These are phyloP conservation scores for Lantana camara DNA, from an alignment of 257 asterid genomes.

Conservation along the genomic window DNA sequence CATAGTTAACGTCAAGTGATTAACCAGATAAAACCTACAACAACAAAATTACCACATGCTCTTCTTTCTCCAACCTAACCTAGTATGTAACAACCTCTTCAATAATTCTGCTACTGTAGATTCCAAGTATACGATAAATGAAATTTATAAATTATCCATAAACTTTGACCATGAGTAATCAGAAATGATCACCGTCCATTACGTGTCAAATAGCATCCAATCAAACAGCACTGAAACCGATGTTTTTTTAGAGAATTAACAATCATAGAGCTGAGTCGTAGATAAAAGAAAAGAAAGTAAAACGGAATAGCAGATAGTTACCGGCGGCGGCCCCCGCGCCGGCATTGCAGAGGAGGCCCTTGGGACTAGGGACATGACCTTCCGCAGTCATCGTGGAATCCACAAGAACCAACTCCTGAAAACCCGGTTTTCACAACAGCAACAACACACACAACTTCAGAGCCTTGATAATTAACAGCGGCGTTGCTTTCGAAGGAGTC, in stretches of 20 bases:
- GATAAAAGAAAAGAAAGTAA: background rate
- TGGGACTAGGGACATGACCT: slow-evolving; percentile 62
- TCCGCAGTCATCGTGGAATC: slow-evolving; percentile 50
- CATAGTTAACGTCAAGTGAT: background rate
- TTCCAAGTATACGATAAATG: background rate
- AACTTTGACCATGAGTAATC: background rate
- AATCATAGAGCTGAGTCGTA: background rate
- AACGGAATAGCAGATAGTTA: slow-evolving; percentile 19
- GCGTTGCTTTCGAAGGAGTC: slow-evolving; percentile 36
- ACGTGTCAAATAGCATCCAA: background rate
- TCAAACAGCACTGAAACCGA: background rate
- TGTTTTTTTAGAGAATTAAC: background rate
- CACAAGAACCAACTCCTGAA: slow-evolving; percentile 21
- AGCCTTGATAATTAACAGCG: slow-evolving; percentile 20
- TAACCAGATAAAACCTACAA: background rate
- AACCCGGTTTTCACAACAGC: background rate
- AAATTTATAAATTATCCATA: background rate
- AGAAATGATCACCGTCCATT: background rate
- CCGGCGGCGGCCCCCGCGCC: slow-evolving; percentile 95
- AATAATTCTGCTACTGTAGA: background rate
- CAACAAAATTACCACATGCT: background rate
- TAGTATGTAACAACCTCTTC: slow-evolving; percentile 3
- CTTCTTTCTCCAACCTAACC: background rate
- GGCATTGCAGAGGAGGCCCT: slow-evolving; percentile 76
- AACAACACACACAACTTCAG: slow-evolving; percentile 12